Conservation (phyloP, 1,284 basidiomycete species). For the Leccinum insolens region DNA sequence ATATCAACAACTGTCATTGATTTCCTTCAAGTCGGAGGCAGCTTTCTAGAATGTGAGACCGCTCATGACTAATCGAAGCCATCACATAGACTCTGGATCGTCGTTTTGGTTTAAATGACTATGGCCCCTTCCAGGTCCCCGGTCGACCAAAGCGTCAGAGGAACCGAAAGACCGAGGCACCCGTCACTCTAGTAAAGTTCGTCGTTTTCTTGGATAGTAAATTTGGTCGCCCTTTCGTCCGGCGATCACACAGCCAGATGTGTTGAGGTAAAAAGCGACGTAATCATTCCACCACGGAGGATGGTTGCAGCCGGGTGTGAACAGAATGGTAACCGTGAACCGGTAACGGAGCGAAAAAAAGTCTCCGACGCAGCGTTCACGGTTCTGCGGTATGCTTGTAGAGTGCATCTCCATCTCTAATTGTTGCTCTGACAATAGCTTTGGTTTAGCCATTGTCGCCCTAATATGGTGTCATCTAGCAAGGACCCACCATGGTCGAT, state of each 20-base stretch:
- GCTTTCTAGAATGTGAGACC: neutral
- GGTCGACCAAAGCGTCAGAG: conserved; percentile 5
- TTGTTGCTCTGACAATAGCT: neutral
- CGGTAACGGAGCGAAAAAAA: neutral
- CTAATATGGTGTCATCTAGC: conserved; percentile 4
- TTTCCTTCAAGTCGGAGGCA: neutral
- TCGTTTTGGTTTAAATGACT: conserved; percentile 10
- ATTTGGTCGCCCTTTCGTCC: neutral
- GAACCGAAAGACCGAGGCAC: neutral
- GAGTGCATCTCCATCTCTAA: neutral
- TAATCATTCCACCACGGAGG: neutral
- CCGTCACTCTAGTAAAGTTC: neutral
- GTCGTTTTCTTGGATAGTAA: neutral
- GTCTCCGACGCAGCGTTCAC: neutral
- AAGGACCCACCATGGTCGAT: conserved; percentile 8
- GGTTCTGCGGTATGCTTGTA: neutral
- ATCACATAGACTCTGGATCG: neutral
- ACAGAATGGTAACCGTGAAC: neutral
- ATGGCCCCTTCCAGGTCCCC: conserved; percentile 6
- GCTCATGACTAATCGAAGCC: neutral
- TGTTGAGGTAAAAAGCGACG: neutral
- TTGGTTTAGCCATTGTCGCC: conserved; percentile 12
- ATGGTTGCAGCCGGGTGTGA: neutral
- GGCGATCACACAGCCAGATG: conserved; percentile 6
- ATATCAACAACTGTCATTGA: conserved; percentile 1